Evolutionary conservation across 352 stramenopile genomes (phyloP).

Genomic region (Pythium folliculosum): DNA sequence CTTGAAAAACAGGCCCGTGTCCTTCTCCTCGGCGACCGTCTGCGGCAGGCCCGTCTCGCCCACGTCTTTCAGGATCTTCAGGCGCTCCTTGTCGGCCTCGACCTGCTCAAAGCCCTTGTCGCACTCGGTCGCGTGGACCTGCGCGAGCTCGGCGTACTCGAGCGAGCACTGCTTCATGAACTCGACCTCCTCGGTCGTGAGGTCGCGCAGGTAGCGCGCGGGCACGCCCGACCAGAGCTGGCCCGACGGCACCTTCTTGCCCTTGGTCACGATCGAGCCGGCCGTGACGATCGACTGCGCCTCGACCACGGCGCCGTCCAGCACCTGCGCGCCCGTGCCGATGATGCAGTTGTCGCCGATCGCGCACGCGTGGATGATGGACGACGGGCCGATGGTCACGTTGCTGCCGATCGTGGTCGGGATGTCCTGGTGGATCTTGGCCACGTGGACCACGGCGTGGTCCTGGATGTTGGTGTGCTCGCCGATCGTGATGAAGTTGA

Average conservation of each 20-base stretch:
- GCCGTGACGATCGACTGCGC: slow-evolving; percentile 89
- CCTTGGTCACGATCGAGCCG: slow-evolving; percentile 86
- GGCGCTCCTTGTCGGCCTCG: slow-evolving; percentile 71
- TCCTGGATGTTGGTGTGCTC: slow-evolving; percentile 93
- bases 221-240: slow-evolving; percentile 90
- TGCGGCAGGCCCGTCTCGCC: slow-evolving; percentile 79
- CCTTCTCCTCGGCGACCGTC: slow-evolving; percentile 67
- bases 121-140: slow-evolving; percentile 70
- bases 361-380: slow-evolving; percentile 91
- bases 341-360: slow-evolving; percentile 93
- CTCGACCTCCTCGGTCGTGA: slow-evolving; percentile 83
- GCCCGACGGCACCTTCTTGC: slow-evolving; percentile 86
- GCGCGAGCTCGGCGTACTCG: slow-evolving; percentile 82
- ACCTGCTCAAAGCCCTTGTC: slow-evolving; percentile 87
- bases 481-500: slow-evolving; percentile 94
- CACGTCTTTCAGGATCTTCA: slow-evolving; percentile 79
- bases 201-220: slow-evolving; percentile 81
- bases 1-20: slow-evolving; percentile 87
- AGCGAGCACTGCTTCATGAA: slow-evolving; percentile 90
- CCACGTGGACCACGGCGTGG: slow-evolving; percentile 92
- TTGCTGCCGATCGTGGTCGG: slow-evolving; percentile 91
- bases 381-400: slow-evolving; percentile 85
- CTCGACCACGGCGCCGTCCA: slow-evolving; percentile 89
- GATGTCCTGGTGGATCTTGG: slow-evolving; percentile 92
- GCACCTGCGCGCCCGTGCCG: slow-evolving; percentile 89